Base-by-base conservation (phyloP, 2,329 filamentous ascomycete genomes). In the Alternaria brassicicola region DNA sequence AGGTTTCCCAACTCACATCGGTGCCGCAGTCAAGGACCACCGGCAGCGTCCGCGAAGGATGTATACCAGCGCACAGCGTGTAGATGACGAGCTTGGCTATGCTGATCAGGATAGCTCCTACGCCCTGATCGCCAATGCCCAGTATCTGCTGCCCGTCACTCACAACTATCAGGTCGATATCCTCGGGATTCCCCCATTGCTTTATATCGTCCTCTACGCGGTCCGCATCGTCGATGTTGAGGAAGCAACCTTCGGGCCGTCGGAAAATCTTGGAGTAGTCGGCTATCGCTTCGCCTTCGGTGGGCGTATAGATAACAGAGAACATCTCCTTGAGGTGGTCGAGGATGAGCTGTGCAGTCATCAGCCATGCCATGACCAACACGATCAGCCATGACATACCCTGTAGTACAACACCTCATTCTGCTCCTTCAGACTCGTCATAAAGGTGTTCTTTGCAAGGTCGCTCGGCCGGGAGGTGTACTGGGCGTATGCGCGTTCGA, bases 11-110 rank as follows among this genome's bases (percentile, higher is more conserved):
- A 49, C 71, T 62, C 70, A 84, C 83, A 77, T 96, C 85, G 1
- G 92, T 96, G 2, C 93, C 93, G 61, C 91, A 93, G 73, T 97
- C 93, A 1, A 97, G 80, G 0, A 94, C 89, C 0, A 96, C 91
- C 0, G 91, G 90, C 0, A 96, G 80, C 4, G 90, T 91, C 23
- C 91, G 83, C 38, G 88, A 88, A 0, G 91, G 92, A 71, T 96
- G 90, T 6, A 97, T 86, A 7, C 93, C 93, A n/a, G 90, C 92
- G 73, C 92, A 96, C 0, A 95, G 79, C 0, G 93, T 96, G 25
- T 91, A 92, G 39, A 96, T 82, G 9, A 89, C 89, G 26, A 96
- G 81, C 73, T 97, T 96, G 6, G 93, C 93, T 1, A 92, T 84
- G 2, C 89, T 93, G 58, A 96, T 96, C 36, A 96, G 81, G 50